Evolutionary conservation across 169 alveolate species (phyloP), one percentile per base, ranked within the genome.

Genomic region (Eimeria necatrix): DNA sequence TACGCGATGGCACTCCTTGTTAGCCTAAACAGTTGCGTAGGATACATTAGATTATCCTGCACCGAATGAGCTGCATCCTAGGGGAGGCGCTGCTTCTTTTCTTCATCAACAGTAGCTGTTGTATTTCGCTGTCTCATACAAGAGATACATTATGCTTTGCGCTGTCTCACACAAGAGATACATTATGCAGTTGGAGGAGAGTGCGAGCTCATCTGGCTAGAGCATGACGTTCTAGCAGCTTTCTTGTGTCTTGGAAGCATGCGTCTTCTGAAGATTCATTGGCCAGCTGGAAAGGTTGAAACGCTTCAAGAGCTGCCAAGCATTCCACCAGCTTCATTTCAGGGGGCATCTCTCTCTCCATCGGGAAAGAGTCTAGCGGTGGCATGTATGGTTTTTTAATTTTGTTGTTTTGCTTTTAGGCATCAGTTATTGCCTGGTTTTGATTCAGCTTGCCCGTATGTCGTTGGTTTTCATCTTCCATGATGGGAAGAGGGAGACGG

Each of bases 191-290:
- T 18, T 56, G 68, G 68, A 46, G 53, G 59, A 74, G 85, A 24
- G 24, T 74, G 85, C 59, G 85, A 74, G 12, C 26, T 74, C 22
- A 46, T 74, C 12, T 74, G 85, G 85, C 85, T 74, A 74, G 85
- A 20, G 51, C 20, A 32, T n/a, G 85, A 74, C 85, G 20, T 24
- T 24, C 26, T 74, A 14, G 85, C 85, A 9, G 85, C 59, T 46
- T 26, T 26, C 22, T 46, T 53, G 60, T 14, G 85, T 10, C 60
- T 16, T 16, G 85, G 85, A 74, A 14, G 59, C 26, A 14, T 74
- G 59, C 0, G 59, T 18, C 26, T 74, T 16, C 16, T 74, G 20
- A 24, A 46, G 14, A 53, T n/a, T 14, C 14, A 74, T 14, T 74
- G 85, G 85, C 4, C 59, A 74, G 32, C 85, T 8, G 56, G 32